phyloP scores from a whole-genome alignment of 176 grass and related monocot genomes.

The Triticum dicoccoides region DNA sequence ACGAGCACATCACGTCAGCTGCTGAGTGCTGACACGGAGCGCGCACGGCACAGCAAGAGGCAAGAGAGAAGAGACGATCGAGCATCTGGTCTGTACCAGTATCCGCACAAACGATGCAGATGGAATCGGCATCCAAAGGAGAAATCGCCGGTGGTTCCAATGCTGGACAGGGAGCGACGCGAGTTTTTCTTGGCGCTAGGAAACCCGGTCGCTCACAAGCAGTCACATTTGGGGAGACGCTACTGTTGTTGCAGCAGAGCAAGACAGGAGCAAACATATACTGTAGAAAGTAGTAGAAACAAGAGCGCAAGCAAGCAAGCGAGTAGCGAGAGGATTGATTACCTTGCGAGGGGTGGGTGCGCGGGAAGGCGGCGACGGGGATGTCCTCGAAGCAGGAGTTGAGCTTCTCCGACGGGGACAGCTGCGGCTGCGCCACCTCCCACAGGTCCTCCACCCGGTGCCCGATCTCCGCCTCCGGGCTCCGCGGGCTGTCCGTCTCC shows the following conservation, averaged over 20 bases:
- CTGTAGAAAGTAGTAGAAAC: background rate
- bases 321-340: background rate
- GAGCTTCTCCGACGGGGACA: constrained; percentile 90
- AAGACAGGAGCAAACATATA: background rate
- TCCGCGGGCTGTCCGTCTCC: constrained; percentile 70
- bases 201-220: background rate
- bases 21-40: background rate
- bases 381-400: constrained; percentile 96
- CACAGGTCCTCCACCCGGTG: constrained; percentile 87
- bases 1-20: background rate
- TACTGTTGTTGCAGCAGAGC: background rate
- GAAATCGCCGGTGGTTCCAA: background rate
- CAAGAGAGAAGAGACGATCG: background rate
- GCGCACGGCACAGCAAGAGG: background rate
- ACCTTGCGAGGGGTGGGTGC: constrained; percentile 58
- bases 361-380: constrained; percentile 70
- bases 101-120: background rate
- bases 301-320: background rate
- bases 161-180: background rate
- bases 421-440: constrained; percentile 90
- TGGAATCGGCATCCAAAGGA: background rate
- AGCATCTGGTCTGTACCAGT: background rate
- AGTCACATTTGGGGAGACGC: background rate
- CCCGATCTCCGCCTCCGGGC: constrained; percentile 92
- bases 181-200: background rate